phyloP scores from a whole-genome alignment of 2,329 filamentous ascomycete genomes.

The Drechmeria coniospora region DNA sequence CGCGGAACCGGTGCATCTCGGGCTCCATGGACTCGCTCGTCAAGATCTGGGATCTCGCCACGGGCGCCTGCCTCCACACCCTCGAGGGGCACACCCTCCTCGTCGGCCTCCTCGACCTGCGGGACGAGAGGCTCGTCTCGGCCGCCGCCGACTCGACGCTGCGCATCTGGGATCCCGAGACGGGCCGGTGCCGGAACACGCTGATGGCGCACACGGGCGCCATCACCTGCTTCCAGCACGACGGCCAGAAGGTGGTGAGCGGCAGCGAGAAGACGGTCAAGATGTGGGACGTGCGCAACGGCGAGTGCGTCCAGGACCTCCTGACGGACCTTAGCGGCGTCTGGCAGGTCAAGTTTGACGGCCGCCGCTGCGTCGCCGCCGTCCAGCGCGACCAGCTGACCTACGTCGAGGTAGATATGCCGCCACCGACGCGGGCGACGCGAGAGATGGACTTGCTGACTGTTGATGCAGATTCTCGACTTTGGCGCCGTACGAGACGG shows the following conservation, averaged over 20 bases:
- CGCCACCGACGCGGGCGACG: not conserved
- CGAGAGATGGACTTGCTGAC: slow-evolving; percentile 3
- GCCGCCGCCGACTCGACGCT: slow-evolving; percentile 91
- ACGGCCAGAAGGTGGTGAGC: slow-evolving; percentile 90
- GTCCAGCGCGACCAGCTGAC: slow-evolving; percentile 87
- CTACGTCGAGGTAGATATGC: slow-evolving; percentile 71
- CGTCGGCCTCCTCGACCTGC: slow-evolving; percentile 80
- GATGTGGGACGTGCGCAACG: slow-evolving; percentile 94
- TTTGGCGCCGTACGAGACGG: slow-evolving; percentile 91
- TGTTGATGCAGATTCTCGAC: slow-evolving; percentile 62
- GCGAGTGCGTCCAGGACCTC: slow-evolving; percentile 83
- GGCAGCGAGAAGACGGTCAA: slow-evolving; percentile 92
- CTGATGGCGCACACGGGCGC: slow-evolving; percentile 89
- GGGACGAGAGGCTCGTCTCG: slow-evolving; percentile 79
- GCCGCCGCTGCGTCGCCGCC: slow-evolving; percentile 84
- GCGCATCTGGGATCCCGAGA: slow-evolving; percentile 93
- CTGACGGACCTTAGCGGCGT: slow-evolving; percentile 90
- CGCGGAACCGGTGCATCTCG: slow-evolving; percentile 88
- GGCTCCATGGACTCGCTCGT: slow-evolving; percentile 97
- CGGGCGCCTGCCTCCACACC: slow-evolving; percentile 70
- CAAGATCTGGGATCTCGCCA: slow-evolving; percentile 92
- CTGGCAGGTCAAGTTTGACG: slow-evolving; percentile 98
- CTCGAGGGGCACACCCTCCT: slow-evolving; percentile 86
- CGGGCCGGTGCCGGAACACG: slow-evolving; percentile 75
- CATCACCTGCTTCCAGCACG: slow-evolving; percentile 97